A percentile compares a stretch with the other conserved stretches of the same genome.
These are phyloP conservation scores for Neonothopanus nambi DNA, from an alignment of 1,284 basidiomycete genomes.

Conservation along the genomic window DNA sequence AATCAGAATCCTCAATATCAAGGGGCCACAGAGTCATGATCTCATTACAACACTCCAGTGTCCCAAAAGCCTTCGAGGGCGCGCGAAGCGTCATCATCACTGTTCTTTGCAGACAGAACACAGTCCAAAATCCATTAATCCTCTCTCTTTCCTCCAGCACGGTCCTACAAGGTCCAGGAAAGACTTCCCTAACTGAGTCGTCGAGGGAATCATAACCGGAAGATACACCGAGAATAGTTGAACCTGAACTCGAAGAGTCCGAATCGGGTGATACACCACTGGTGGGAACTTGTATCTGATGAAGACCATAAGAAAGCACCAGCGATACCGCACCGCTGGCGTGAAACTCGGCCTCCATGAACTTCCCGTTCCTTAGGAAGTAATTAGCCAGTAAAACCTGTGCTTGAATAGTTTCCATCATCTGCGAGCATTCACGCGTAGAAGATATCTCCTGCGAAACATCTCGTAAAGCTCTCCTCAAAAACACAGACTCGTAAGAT, in stretches of 20 bases:
- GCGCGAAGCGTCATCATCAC: not conserved
- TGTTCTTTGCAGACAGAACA: constrained; percentile 3
- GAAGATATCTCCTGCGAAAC: constrained; percentile 3
- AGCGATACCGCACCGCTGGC: constrained; percentile 18
- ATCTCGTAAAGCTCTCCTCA: constrained; percentile 10
- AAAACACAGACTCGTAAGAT: constrained; percentile 7
- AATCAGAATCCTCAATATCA: not conserved
- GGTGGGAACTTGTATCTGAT: not conserved
- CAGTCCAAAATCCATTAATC: constrained; percentile 8
- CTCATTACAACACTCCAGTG: not conserved
- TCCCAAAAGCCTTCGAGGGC: constrained; percentile 1
- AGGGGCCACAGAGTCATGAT: constrained; percentile 4
- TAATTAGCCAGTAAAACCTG: constrained; percentile 21
- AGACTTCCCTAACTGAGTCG: not conserved
- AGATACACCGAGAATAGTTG: not conserved
- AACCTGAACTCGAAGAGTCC: too few relatives aligned
- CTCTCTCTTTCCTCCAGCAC: not conserved
- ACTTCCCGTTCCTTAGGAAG: constrained; percentile 16
- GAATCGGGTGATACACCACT: not conserved
- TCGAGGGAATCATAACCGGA: too few relatives aligned
- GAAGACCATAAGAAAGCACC: constrained; percentile 14
- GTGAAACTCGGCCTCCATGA: constrained; percentile 21
- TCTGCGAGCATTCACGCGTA: not conserved
- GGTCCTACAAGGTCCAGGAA: not conserved
- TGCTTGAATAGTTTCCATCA: constrained; percentile 22